Percentiles rank a stretch among this genome's conserved stretches.
Conservation (phyloP, 257 asterid genomes). For the Solanum pennellii region DNA sequence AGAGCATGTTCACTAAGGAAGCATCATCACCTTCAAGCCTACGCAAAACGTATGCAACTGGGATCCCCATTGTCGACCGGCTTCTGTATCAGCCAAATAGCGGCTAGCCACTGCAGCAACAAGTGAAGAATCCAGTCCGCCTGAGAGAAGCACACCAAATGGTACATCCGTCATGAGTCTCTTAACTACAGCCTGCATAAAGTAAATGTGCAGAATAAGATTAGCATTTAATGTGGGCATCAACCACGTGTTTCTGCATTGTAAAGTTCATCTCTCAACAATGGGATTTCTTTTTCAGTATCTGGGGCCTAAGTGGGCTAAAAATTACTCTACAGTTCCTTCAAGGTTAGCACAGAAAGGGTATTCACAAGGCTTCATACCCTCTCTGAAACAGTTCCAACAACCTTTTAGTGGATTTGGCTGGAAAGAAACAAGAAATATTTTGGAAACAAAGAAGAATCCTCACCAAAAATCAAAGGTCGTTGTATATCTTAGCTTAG, state of each 20-base stretch:
- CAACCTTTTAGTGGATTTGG: background rate
- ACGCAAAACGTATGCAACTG: slow-evolving; percentile 80
- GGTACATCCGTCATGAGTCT: slow-evolving; percentile 99
- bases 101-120: slow-evolving; percentile 98
- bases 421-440: background rate
- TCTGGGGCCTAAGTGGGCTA: background rate
- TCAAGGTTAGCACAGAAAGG: background rate
- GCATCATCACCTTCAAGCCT: slow-evolving; percentile 65
- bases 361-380: background rate
- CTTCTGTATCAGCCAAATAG: slow-evolving; percentile 57
- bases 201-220: slow-evolving; percentile 7
- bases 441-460: background rate
- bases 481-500: background rate
- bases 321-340: background rate
- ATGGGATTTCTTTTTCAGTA: background rate
- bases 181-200: slow-evolving; percentile 76
- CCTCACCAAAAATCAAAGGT: background rate
- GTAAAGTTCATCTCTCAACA: background rate
- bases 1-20: background rate
- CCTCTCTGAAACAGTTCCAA: background rate
- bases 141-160: slow-evolving; percentile 97
- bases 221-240: background rate
- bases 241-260: background rate
- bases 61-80: slow-evolving; percentile 81
- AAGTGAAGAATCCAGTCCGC: slow-evolving; percentile 97